Percentiles rank a stretch among this genome's conserved stretches.
phyloP scores from a whole-genome alignment of 2,329 filamentous ascomycete species.

The Macrophomina pseudophaseolina region DNA sequence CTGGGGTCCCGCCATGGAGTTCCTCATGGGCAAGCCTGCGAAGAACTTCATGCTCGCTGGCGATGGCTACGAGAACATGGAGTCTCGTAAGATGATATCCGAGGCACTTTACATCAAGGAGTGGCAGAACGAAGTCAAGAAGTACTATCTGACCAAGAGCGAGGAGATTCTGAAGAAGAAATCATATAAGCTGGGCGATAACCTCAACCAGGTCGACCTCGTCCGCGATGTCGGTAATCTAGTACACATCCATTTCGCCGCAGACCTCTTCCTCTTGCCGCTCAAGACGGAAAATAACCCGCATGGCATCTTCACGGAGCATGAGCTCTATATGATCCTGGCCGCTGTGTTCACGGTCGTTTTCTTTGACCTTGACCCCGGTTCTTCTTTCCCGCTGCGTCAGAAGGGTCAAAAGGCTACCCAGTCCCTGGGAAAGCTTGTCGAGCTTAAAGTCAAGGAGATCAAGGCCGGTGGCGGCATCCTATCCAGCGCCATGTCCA shows the following conservation, averaged over 20 bases:
- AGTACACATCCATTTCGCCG: slow-evolving; percentile 60
- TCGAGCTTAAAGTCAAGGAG: slow-evolving; percentile 55
- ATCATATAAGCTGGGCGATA: slow-evolving; percentile 65
- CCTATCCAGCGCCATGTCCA: slow-evolving; percentile 45
- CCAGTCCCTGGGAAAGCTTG: slow-evolving; percentile 55
- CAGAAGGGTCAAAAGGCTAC: slow-evolving; percentile 54
- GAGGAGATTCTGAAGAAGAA: slow-evolving; percentile 67
- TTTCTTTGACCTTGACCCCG: slow-evolving; percentile 61
- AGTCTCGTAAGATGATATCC: slow-evolving; percentile 45
- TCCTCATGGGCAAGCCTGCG: slow-evolving; percentile 64
- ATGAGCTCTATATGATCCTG: slow-evolving; percentile 60
- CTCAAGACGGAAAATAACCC: slow-evolving; percentile 60
- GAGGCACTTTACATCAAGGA: slow-evolving; percentile 64
- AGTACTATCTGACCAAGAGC: slow-evolving; percentile 70
- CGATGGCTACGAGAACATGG: slow-evolving; percentile 40
- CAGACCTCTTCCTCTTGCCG: slow-evolving; percentile 61
- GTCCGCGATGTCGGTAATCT: slow-evolving; percentile 63
- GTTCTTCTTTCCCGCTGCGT: slow-evolving; percentile 58
- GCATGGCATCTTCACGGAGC: slow-evolving; percentile 58
- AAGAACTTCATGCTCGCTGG: slow-evolving; percentile 61
- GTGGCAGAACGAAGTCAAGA: slow-evolving; percentile 68
- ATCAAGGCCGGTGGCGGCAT: slow-evolving; percentile 50
- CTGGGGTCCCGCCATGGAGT: slow-evolving; percentile 68
- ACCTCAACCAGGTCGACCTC: slow-evolving; percentile 71
- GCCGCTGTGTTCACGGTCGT: slow-evolving; percentile 58